Percentiles rank a stretch among this genome's conserved stretches.
These are phyloP conservation scores for Starmerella lactis-condensi DNA, from an alignment of 805 yeast genomes.

Conservation along the genomic window DNA sequence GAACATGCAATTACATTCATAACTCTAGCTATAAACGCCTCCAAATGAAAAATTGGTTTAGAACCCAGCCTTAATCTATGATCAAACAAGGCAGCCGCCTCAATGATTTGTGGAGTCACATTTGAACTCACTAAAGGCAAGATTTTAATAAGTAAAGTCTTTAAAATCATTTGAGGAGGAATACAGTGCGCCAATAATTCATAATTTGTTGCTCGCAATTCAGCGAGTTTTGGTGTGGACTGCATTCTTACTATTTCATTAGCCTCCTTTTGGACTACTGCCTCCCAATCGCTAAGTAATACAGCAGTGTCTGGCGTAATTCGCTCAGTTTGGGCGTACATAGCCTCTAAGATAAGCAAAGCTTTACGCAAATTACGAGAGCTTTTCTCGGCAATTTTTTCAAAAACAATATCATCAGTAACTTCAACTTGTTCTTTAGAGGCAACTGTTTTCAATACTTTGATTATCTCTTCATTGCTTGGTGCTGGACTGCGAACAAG, in stretches of 20 bases:
- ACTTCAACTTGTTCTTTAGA: slow-evolving; percentile 34
- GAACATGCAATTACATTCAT: slow-evolving; percentile 38
- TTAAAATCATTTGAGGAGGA: slow-evolving; percentile 67
- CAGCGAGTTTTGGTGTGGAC: slow-evolving; percentile 32
- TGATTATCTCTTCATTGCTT: slow-evolving; percentile 34
- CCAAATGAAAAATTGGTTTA: slow-evolving; percentile 83
- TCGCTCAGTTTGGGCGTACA: slow-evolving; percentile 25
- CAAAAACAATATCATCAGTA: slow-evolving; percentile 28
- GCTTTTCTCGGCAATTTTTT: slow-evolving; percentile 35
- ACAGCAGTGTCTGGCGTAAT: slow-evolving; percentile 28
- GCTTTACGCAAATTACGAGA: slow-evolving; percentile 64
- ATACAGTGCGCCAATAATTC: slow-evolving; percentile 85
- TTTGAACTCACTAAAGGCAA: slow-evolving; percentile 17
- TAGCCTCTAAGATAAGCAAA: slow-evolving; percentile 62
- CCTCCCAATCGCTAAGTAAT: slow-evolving; percentile 75
- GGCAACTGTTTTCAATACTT: slow-evolving; percentile 38
- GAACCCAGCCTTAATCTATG: slow-evolving; percentile 73
- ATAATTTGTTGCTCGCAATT: slow-evolving; percentile 49
- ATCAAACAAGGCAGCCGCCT: slow-evolving; percentile 44
- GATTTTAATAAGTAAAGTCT: slow-evolving; percentile 30
- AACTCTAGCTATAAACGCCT: slow-evolving; percentile 76
- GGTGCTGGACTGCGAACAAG: slow-evolving; percentile 83
- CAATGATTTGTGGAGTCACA: slow-evolving; percentile 26
- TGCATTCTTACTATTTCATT: slow-evolving; percentile 39
- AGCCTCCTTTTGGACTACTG: slow-evolving; percentile 53